phyloP scores from a whole-genome alignment of 495 filamentous ascomycete species.

The Lindgomyces ingoldianus region DNA sequence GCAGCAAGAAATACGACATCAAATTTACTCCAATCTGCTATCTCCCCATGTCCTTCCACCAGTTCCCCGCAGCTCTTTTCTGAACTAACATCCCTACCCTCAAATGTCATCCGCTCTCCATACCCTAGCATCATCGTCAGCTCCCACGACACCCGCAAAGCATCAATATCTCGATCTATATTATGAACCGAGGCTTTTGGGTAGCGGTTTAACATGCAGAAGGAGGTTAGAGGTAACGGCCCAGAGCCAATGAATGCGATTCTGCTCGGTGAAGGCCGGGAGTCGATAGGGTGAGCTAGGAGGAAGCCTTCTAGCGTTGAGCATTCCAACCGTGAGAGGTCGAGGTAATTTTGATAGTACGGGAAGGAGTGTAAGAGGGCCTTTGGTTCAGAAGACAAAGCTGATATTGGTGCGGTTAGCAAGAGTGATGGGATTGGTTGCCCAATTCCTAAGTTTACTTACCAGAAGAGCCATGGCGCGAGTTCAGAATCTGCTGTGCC shows the following conservation, averaged over 20 bases:
- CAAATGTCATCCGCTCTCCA: slow-evolving; percentile 9
- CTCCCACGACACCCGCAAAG: slow-evolving; percentile 39
- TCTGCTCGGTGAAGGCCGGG: neutral
- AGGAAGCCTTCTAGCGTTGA: slow-evolving; percentile 40
- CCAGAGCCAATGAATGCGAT: slow-evolving; percentile 51
- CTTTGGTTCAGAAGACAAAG: too few relatives aligned
- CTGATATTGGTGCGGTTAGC: neutral
- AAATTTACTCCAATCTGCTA: slow-evolving; percentile 32
- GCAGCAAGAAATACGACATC: slow-evolving; percentile 53
- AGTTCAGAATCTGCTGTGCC: slow-evolving; percentile 39
- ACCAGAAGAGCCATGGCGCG: neutral
- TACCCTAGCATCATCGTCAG: slow-evolving; percentile 28
- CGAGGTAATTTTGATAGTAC: slow-evolving; percentile 50
- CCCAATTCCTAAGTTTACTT: neutral
- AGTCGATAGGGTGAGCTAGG: neutral
- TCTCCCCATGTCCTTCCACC: slow-evolving; percentile 5
- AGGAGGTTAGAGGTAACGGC: slow-evolving; percentile 47
- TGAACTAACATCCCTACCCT: slow-evolving; percentile 33
- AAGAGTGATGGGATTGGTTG: neutral
- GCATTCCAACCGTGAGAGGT: slow-evolving; percentile 49
- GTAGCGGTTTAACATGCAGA: slow-evolving; percentile 40
- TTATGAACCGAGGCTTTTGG: slow-evolving; percentile 37
- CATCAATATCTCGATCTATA: slow-evolving; percentile 43
- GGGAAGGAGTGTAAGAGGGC: slow-evolving; percentile 44
- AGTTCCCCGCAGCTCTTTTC: neutral